Percentiles rank a stretch among this genome's conserved stretches.
These are phyloP conservation scores for Penicillium sp. DNA, from an alignment of 2,329 filamentous ascomycete species.

Conservation along the genomic window DNA sequence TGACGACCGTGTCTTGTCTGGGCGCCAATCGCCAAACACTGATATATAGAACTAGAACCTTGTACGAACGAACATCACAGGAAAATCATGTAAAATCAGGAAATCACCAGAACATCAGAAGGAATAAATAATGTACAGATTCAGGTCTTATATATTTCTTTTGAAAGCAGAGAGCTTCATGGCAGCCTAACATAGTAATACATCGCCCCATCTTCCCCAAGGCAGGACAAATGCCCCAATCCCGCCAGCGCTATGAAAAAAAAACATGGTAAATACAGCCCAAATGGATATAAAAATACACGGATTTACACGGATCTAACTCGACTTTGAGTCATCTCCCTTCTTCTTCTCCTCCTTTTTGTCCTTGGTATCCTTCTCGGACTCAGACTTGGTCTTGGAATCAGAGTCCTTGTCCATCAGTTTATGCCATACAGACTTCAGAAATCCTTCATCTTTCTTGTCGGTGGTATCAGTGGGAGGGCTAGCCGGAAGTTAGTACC, in stretches of 20 bases:
- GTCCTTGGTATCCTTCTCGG: slow-evolving; percentile 24
- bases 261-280: slow-evolving; percentile 27
- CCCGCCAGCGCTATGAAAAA: slow-evolving; percentile 42
- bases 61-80: background rate
- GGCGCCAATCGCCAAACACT: slow-evolving; percentile 13
- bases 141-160: background rate
- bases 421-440: slow-evolving; percentile 92
- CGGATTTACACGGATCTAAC: slow-evolving; percentile 29
- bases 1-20: slow-evolving; percentile 11
- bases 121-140: background rate
- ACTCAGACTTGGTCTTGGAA: slow-evolving; percentile 29
- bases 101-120: background rate
- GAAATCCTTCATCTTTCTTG: slow-evolving; percentile 77
- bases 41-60: background rate
- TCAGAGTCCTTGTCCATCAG: slow-evolving; percentile 62
- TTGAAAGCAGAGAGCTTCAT: slow-evolving; percentile 25
- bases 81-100: background rate
- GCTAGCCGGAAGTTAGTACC: slow-evolving; percentile 9
- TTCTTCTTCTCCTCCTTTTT: slow-evolving; percentile 1
- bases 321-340: slow-evolving; percentile 36
- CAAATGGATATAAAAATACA: slow-evolving; percentile 28
- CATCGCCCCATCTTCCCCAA: slow-evolving; percentile 15
- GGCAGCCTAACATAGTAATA: slow-evolving; percentile 24
- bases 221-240: slow-evolving; percentile 27
- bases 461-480: slow-evolving; percentile 23